Evolutionary conservation across 1,284 basidiomycete genomes (phyloP).

Genomic region (Boletus smithii): DNA sequence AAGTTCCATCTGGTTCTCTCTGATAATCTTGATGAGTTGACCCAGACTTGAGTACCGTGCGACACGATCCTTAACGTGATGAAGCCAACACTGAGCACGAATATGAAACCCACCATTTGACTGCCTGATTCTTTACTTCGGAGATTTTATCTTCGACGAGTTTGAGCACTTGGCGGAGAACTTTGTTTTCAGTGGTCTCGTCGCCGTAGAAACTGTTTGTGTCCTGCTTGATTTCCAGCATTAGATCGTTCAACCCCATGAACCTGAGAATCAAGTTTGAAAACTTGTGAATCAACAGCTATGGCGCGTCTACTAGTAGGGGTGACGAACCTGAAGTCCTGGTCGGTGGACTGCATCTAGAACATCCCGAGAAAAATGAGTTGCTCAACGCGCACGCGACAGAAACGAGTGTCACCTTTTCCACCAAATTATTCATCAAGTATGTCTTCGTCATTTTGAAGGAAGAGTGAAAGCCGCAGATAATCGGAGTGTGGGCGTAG

Average conservation of each 20-base stretch:
- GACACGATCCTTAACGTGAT: conserved; percentile 9
- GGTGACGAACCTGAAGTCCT: conserved; percentile 67
- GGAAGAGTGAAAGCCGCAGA: neutral
- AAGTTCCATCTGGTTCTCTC: conserved; percentile 76
- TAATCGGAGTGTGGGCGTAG: neutral
- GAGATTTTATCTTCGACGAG: conserved; percentile 92
- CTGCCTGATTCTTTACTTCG: conserved; percentile 97
- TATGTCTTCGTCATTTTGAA: conserved; percentile 75
- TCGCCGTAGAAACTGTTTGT: conserved; percentile 70
- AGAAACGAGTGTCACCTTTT: conserved; percentile 51
- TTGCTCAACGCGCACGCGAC: neutral
- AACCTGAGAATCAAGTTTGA: conserved; percentile 51
- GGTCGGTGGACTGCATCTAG: conserved; percentile 81
- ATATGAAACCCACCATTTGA: conserved; percentile 70
- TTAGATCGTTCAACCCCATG: conserved; percentile 92
- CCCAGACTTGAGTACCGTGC: conserved; percentile 56
- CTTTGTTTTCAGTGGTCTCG: conserved; percentile 76
- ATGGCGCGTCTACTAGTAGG: conserved; percentile 31
- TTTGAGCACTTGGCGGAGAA: conserved; percentile 75
- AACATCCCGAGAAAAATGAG: conserved; percentile 16
- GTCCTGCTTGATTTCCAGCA: conserved; percentile 80
- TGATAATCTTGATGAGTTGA: conserved; percentile 82
- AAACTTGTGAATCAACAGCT: conserved; percentile 14
- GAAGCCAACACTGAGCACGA: neutral
- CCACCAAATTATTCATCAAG: conserved; percentile 75